These are phyloP conservation scores for Liriodendron chinense DNA, from an alignment of 164 flowering plant genomes.

Conservation along the genomic window DNA sequence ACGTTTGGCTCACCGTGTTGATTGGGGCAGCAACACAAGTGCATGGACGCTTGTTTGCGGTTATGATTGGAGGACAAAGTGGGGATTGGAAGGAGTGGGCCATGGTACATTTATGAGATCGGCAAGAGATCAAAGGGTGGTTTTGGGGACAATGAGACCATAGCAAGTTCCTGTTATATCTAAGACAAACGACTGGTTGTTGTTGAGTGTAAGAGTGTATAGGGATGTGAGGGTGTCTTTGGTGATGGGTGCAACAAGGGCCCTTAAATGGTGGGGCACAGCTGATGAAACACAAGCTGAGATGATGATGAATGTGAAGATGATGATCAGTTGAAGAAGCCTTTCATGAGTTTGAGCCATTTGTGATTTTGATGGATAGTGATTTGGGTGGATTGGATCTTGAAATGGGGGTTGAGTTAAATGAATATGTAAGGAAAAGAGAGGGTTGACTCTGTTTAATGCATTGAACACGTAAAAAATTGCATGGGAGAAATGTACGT, in stretches of 20 bases:
- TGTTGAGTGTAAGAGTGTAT: constrained; percentile 24
- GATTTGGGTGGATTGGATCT: not conserved
- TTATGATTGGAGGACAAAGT: constrained; percentile 7
- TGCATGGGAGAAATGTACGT: not conserved
- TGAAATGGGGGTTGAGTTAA: not conserved
- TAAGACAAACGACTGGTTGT: constrained; percentile 21
- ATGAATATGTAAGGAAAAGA: not conserved
- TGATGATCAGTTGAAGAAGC: not conserved
- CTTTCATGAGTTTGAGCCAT: constrained; percentile 11
- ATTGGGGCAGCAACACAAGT: constrained; percentile 24
- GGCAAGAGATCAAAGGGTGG: constrained; percentile 21
- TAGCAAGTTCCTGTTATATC: constrained; percentile 25
- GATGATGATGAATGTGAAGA: constrained; percentile 10
- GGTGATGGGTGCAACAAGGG: constrained; percentile 34
- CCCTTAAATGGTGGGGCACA: not conserved
- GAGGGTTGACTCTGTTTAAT: not conserved
- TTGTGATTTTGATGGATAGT: not conserved
- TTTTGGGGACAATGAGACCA: constrained; percentile 24
- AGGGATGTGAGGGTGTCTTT: constrained; percentile 27
- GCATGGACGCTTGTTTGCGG: not conserved
- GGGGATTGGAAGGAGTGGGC: constrained; percentile 14
- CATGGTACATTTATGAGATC: constrained; percentile 4
- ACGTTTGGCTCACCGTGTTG: constrained; percentile 23
- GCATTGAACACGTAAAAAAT: not conserved
- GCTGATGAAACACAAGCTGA: not conserved